phyloP scores from a whole-genome alignment of 441 rosid species.

The Populus hybrid region DNA sequence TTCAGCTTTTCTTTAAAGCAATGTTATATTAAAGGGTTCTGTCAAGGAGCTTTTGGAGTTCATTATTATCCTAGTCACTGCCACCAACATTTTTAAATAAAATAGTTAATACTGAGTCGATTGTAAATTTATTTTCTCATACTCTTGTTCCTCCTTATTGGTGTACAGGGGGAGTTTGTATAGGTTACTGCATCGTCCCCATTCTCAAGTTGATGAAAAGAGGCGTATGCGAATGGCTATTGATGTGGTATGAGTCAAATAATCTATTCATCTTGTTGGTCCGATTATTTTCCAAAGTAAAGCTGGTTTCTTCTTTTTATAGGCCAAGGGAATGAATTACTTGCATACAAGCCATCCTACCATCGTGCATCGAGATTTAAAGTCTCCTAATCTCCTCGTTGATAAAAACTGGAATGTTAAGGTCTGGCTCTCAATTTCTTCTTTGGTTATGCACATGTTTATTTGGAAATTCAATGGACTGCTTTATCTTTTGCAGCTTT shows the following conservation, averaged over 20 bases:
- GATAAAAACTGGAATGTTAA: slow-evolving; percentile 97
- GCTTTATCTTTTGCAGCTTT: slow-evolving; percentile 14
- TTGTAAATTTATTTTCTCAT: not conserved
- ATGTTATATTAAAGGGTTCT: not conserved
- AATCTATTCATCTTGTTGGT: slow-evolving; percentile 1
- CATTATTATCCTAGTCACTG: not conserved
- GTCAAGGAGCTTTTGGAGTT: not conserved
- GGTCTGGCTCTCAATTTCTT: slow-evolving; percentile 35
- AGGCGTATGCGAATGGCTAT: slow-evolving; percentile 94
- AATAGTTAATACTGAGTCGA: not conserved
- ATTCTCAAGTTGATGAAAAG: slow-evolving; percentile 71
- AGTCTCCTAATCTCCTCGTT: slow-evolving; percentile 97
- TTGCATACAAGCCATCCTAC: slow-evolving; percentile 96
- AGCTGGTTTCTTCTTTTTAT: slow-evolving; percentile 20
- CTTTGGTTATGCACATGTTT: not conserved
- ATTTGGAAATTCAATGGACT: slow-evolving; percentile 1
- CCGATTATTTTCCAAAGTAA: slow-evolving; percentile 5
- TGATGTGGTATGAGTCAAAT: slow-evolving; percentile 71
- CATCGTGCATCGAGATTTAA: slow-evolving; percentile 94
- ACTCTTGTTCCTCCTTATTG: slow-evolving; percentile 13
- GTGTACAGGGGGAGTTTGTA: slow-evolving; percentile 89
- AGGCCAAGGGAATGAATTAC: slow-evolving; percentile 99
- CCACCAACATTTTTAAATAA: not conserved
- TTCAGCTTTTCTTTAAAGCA: not conserved
- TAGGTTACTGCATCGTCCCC: slow-evolving; percentile 82